Evolutionary conservation across 768 basidiomycete species (phyloP), one percentile per base, ranked within the genome.

Genomic region (Hydnum rufescens): DNA sequence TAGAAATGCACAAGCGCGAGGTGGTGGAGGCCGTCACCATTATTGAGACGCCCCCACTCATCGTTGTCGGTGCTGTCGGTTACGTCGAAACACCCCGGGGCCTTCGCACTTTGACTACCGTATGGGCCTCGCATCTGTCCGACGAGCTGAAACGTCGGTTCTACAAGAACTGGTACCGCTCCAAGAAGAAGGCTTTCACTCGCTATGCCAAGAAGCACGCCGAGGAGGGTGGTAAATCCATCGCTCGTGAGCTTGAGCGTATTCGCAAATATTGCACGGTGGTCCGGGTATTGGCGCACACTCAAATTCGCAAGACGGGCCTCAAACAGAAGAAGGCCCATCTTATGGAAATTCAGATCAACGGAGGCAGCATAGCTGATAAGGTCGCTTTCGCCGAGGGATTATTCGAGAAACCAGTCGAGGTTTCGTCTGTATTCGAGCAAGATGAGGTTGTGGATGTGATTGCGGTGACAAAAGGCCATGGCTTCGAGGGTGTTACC

Each of bases 141-240:
- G 95, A 96, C 67, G 92, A 96, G 67, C 66, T 97, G 67, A 99
- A 93, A 72, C 87, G 95, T 64, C 80, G 95, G 61, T 96, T 99
- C 82, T 96, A 97, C 83, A 92, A 90, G 77, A 95, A 93, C 78
- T 96, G 93, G 92, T 97, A 97, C 76, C 82, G 87, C 61, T 93
- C 89, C 49, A 99, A 99, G 85, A 97, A 97, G 79, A 99, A 99
- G 81, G 95, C 95, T 36, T 99, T 97, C 79, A 99, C 95, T 64
- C 88, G 89, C 66, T 99, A 99, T 70, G 92, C 95, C 67, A 95
- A 95, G 80, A 97, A 93, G 74, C 83, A 93, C 67, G 84, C 92
- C 54, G 93, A 96, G 67, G 84, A 90, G 63, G 76, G 77, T 59
- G 89, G 88, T 65, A 88, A 89, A 70, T 85, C 86, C 51, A 77